phyloP scores from a whole-genome alignment of 257 asterid genomes.

The Osmanthus fragrans region DNA sequence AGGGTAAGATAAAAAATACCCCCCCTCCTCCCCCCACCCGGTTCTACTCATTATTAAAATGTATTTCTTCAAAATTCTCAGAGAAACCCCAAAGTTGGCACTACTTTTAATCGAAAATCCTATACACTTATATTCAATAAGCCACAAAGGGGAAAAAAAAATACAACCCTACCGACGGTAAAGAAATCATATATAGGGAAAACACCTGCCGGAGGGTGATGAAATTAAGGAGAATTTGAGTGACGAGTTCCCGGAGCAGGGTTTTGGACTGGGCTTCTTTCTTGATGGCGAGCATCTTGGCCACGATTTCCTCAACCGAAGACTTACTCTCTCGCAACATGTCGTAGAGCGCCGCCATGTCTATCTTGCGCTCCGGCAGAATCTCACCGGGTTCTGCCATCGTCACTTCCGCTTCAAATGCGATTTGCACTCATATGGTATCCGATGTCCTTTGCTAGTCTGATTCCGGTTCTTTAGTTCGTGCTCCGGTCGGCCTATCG shows the following conservation, averaged over 20 bases:
- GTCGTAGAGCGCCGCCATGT: constrained; percentile 67
- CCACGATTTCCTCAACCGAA: constrained; percentile 72
- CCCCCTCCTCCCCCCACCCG: too few relatives aligned
- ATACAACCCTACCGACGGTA: not conserved
- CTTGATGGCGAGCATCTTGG: constrained; percentile 71
- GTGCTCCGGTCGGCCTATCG: too few relatives aligned
- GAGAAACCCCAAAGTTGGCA: not conserved
- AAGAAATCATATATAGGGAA: constrained; percentile 1
- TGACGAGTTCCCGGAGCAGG: constrained; percentile 67
- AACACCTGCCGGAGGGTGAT: constrained; percentile 88
- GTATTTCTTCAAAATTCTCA: not conserved
- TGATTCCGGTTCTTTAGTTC: too few relatives aligned
- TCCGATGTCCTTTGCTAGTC: not conserved
- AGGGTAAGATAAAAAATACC: not conserved
- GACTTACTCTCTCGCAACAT: constrained; percentile 62
- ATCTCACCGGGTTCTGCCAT: constrained; percentile 95
- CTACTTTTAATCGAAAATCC: not conserved
- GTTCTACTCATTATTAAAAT: not conserved
- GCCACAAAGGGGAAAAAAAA: not conserved
- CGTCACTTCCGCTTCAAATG: constrained; percentile 41
- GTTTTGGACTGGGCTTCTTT: constrained; percentile 61
- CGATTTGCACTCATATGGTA: not conserved
- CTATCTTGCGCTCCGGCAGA: constrained; percentile 80
- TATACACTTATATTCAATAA: not conserved
- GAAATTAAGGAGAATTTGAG: constrained; percentile 79